Percentiles rank a stretch among this genome's conserved stretches.
phyloP scores from a whole-genome alignment of 257 asterid species.

The Thymus mandschuricus region DNA sequence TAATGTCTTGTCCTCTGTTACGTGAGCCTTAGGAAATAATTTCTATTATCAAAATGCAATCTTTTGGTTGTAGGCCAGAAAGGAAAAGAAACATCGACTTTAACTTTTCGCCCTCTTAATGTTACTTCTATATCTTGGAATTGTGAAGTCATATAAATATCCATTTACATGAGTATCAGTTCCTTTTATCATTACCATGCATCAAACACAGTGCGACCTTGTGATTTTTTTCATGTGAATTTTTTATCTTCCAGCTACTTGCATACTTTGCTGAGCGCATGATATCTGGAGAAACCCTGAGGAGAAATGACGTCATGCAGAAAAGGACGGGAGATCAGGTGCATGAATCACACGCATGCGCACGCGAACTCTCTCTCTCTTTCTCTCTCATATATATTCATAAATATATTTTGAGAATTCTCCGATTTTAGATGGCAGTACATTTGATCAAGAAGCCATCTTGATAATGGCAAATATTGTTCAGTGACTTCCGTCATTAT shows the following conservation, averaged over 20 bases:
- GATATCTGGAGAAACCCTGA: conserved; percentile 86
- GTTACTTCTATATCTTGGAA: neutral
- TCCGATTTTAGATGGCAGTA: neutral
- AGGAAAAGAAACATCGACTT: neutral
- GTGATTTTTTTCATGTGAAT: conserved; percentile 1
- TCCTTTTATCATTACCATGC: conserved; percentile 15
- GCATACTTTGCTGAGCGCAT: conserved; percentile 79
- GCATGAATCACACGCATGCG: neutral
- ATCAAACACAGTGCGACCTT: neutral
- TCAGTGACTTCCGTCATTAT: neutral
- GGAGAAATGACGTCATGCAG: conserved; percentile 89
- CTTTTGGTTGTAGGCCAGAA: conserved; percentile 3
- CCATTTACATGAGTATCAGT: neutral
- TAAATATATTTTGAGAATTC: conserved; percentile 11
- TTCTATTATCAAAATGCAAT: neutral
- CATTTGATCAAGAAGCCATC: conserved; percentile 16
- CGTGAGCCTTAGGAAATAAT: neutral
- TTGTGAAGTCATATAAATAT: neutral
- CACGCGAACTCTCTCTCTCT: no score
- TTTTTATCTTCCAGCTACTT: conserved; percentile 55
- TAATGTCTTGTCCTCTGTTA: neutral
- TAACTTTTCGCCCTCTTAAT: neutral
- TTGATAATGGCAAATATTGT: conserved; percentile 10
- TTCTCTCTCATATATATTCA: no score
- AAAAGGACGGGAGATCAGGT: conserved; percentile 70